Evolutionary conservation across 257 asterid species (phyloP), one percentile per base, ranked within the genome.

Genomic region (Marsdenia floribunda): DNA sequence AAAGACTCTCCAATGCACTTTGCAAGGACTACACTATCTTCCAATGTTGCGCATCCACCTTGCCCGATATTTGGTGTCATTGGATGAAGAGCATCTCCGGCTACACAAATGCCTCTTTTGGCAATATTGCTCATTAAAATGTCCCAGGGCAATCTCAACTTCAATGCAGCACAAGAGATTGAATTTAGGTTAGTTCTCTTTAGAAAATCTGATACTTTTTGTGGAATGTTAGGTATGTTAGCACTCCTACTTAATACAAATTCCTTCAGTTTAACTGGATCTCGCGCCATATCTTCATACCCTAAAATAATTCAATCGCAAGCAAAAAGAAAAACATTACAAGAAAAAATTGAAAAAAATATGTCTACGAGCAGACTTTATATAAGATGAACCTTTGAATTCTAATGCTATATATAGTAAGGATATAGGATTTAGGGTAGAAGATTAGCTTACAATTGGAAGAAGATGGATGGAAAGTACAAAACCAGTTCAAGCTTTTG

Each of bases 21-120:
- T 2, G 94, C 92, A 24, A 91, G 91, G 78, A 91, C 81, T 0
- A 89, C 61, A 26, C 89, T 77, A 54, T 88, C 96, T 78, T 89
- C 97, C 21, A 91, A 58, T 0, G 96, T 85, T 6, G 94, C 89
- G 58, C 92, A 89, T 13, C 94, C 97, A 66, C 97, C 97, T 76
- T 91, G 97, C 8, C 92, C 96, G 52, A 89, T 18, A 59, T 91
- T 96, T 9, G 96, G 92, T 37, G 96, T 90, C 97, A 91, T 87
- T 15, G 97, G 97, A 81, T 91, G 97, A 76, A 89, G 82, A 22
- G 97, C 97, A 60, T 89, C 94, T 9, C 96, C 97, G 0, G 75
- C 91, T 3, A 89, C 92, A 68, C 92, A 83, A 24, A 88, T 81
- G n/a, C 86, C 87, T 78, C 76, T 78, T 53, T 75, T 83, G 19